These are phyloP conservation scores for Fraxinus angustifolia DNA, from an alignment of 305 asterid genomes.

Conservation along the genomic window DNA sequence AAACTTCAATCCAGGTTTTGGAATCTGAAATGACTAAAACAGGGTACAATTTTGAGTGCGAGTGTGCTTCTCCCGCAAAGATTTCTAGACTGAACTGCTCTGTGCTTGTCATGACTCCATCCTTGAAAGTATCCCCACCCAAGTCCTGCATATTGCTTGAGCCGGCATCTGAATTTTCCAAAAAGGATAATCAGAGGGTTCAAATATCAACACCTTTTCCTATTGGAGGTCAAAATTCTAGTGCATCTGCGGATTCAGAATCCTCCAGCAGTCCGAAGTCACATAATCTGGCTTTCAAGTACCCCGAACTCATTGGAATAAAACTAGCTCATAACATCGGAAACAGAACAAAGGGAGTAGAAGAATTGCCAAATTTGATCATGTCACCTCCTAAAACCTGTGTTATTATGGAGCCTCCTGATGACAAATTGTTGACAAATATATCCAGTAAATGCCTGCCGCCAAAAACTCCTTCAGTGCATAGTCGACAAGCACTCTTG, in stretches of 20 bases:
- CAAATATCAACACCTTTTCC: conserved; percentile 65
- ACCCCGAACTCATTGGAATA: conserved; percentile 65
- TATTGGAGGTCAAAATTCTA: conserved; percentile 26
- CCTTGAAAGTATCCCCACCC: conserved; percentile 75
- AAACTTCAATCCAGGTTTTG: conserved; percentile 26
- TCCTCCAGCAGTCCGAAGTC: conserved; percentile 42
- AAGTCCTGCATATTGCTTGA: conserved; percentile 81
- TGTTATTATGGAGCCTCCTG: conserved; percentile 63
- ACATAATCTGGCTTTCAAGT: conserved; percentile 41
- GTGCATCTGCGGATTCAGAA: conserved; percentile 52
- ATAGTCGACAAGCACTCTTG: conserved; percentile 16
- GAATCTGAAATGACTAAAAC: conserved; percentile 24
- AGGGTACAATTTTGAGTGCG: conserved; percentile 23
- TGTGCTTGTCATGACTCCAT: conserved; percentile 61
- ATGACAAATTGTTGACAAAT: conserved; percentile 31
- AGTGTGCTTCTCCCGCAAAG: conserved; percentile 41
- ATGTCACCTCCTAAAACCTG: conserved; percentile 91
- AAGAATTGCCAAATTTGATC: conserved; percentile 65
- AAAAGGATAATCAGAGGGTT: conserved; percentile 36
- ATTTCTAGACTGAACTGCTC: conserved; percentile 34
- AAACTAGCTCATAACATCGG: conserved; percentile 31
- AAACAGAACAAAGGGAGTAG: conserved; percentile 38
- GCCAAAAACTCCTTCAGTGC: conserved; percentile 17
- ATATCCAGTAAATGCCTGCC: conserved; percentile 22
- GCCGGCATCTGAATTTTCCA: conserved; percentile 49